phyloP scores from a whole-genome alignment of 1,139 yeast species.

The Magnusiomyces sp. region DNA sequence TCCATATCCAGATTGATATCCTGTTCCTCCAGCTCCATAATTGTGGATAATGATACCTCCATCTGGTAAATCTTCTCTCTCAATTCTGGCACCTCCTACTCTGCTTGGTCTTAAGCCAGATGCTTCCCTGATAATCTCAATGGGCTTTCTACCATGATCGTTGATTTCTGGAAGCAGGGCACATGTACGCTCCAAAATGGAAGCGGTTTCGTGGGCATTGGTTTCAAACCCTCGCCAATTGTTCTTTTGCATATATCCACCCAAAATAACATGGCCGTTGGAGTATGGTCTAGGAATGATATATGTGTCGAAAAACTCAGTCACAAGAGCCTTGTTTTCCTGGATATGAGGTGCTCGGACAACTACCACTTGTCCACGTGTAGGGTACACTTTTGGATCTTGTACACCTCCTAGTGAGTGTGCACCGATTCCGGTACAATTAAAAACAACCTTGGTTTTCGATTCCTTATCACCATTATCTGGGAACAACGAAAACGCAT shows the following conservation, averaged over 20 bases:
- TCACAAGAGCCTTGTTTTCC: constrained; percentile 22
- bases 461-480: not conserved
- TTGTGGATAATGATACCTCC: constrained; percentile 46
- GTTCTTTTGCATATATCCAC: constrained; percentile 56
- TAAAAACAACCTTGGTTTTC: constrained; percentile 44
- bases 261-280: constrained; percentile 52
- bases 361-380: constrained; percentile 64
- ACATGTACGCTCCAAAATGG: constrained; percentile 51
- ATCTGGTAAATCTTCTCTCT: constrained; percentile 34
- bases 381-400: constrained; percentile 49
- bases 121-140: constrained; percentile 44
- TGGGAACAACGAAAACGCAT: constrained; percentile 37
- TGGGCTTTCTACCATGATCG: constrained; percentile 28
- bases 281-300: constrained; percentile 62
- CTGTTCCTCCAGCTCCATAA: constrained; percentile 73
- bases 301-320: constrained; percentile 31
- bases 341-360: constrained; percentile 38
- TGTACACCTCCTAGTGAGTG: constrained; percentile 47
- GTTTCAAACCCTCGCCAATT: constrained; percentile 51
- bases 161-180: constrained; percentile 44
- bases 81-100: constrained; percentile 60
- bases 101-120: constrained; percentile 67
- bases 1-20: constrained; percentile 65
- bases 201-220: constrained; percentile 44
- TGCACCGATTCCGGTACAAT: constrained; percentile 65